Evolutionary conservation across 164 flowering plant genomes (phyloP), one percentile per base, ranked within the genome.

Genomic region (Vitis amurensis): DNA sequence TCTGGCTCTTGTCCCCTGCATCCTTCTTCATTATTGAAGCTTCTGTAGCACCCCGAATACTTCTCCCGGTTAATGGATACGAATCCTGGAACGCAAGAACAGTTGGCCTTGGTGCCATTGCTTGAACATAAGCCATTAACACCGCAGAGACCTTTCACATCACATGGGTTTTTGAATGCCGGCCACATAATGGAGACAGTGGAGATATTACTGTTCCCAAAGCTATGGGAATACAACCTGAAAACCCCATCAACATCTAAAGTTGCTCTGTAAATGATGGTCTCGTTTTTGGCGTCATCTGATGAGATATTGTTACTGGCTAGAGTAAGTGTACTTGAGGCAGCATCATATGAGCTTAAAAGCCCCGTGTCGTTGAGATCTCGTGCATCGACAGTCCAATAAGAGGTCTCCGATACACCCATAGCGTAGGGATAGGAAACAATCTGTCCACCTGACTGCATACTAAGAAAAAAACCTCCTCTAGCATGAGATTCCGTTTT

Each of bases 101-200:
- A 74, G 4, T 52, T 11, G 1, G 70, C 16, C 1, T 10, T 8
- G 1, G 9, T 15, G 23, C 29, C 69, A 13, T 23, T 29, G 7
- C 3, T 3, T 1, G 50, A 11, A 51, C 76, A 77, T 27, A 47
- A 56, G 49, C 69, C 52, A 16, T 77, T 73, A 2, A 66, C 3
- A 27, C 76, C 76, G 11, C 76, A 77, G n/a, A 69, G 7, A 4
- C 64, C 62, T 29, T 69, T 77, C 9, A 69, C 73, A 1, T 30
- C 5, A 17, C 79, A 76, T 11, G 11, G 19, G n/a, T 61, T 50
- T 0, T 53, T 7, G 4, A 37, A 0, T 0, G 27, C 19, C 2
- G 37, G 3, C 53, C 55, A 53, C 50, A 10, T 4, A 1, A 37
- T 9, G 0, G 56, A 31, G 5, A 1, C 3, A 3, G 37, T 51